These are phyloP conservation scores for Letharia lupina DNA, from an alignment of 495 filamentous ascomycete species.

Conservation along the genomic window DNA sequence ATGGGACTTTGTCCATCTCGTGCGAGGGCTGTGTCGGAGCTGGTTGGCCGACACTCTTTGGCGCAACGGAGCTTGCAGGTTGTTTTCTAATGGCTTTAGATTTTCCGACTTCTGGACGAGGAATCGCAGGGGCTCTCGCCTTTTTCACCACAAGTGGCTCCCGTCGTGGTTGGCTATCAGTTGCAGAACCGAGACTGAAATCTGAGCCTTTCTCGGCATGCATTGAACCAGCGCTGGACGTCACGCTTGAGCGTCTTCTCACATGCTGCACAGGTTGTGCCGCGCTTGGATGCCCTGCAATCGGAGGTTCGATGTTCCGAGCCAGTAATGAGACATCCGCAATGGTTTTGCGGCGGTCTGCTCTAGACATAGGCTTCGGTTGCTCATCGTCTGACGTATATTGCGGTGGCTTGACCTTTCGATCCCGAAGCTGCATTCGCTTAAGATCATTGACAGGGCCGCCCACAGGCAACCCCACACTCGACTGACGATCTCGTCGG, in stretches of 20 bases:
- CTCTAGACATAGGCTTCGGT: slow-evolving; percentile 39
- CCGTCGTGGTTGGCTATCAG: slow-evolving; percentile 30
- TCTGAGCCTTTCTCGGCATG: slow-evolving; percentile 24
- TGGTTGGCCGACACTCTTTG: neutral
- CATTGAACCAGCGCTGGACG: slow-evolving; percentile 32
- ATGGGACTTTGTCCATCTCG: slow-evolving; percentile 16
- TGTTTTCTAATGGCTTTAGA: slow-evolving; percentile 35
- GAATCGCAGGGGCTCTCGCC: slow-evolving; percentile 33
- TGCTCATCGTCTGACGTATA: slow-evolving; percentile 47
- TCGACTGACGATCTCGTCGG: slow-evolving; percentile 54
- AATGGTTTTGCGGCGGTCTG: slow-evolving; percentile 58
- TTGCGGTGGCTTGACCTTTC: slow-evolving; percentile 49
- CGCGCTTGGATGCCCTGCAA: slow-evolving; percentile 22
- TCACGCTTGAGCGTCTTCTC: slow-evolving; percentile 35
- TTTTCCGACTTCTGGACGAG: slow-evolving; percentile 42
- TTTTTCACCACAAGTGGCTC: slow-evolving; percentile 38
- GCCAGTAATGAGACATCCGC: slow-evolving; percentile 35
- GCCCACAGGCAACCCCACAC: slow-evolving; percentile 30
- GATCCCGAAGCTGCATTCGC: slow-evolving; percentile 63
- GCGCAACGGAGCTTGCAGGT: neutral
- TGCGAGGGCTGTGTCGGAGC: slow-evolving; percentile 12
- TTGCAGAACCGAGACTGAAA: slow-evolving; percentile 32
- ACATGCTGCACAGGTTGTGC: slow-evolving; percentile 24
- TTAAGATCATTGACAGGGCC: slow-evolving; percentile 38
- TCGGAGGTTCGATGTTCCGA: slow-evolving; percentile 9